Base-by-base conservation (phyloP, 73 alveolate genomes). In the Halteria grandinella region DNA sequence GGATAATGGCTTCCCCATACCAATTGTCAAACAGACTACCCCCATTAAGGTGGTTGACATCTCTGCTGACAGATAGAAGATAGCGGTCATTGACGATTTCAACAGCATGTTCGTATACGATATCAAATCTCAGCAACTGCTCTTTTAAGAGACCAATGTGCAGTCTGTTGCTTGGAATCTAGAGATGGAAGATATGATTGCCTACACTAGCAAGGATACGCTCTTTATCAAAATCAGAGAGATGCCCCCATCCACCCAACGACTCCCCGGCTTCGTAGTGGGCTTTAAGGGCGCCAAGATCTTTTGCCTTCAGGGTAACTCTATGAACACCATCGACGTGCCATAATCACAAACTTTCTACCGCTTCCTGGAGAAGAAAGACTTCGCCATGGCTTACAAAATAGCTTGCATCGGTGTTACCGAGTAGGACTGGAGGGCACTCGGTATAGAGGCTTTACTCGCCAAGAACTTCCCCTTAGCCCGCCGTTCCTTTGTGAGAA, bases 381-480 rank as follows among this genome's bases (percentile, higher is more conserved):
- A 93, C 88, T 91, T 86, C 77, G 92, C 88, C 37, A 85, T 86
- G 87, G 97, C 97, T 3, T 88, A 81, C 48, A 89, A 87, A 71
- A 92, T 96, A 1, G 99, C 98, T 20, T 96, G 99, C 58, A 85
- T 96, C 24, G 99, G 99, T 11, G 99, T 96, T 43, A 94, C 99
- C 1, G 98, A 96, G 83, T 94, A 91, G 39, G 99, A 96, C 66
- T 96, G 99, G 99, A 85, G 96, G 34, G 81, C 85, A 33, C 85
- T 96, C 44, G 99, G 99, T n/a, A 88, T 91, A 37, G 98, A 95
- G 59, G 90, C 98, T 12, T 66, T 96, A 77, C 92, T 83, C 28
- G 87, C 72, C 69, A 87, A 89, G 34, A 85, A 96, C 63, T 93
- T 96, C 85, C 90, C 57, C 51, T 77, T 95, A 18, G 98, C 99